These are phyloP conservation scores for Fistulina hepatica DNA, from an alignment of 1,284 basidiomycete genomes.

Conservation along the genomic window DNA sequence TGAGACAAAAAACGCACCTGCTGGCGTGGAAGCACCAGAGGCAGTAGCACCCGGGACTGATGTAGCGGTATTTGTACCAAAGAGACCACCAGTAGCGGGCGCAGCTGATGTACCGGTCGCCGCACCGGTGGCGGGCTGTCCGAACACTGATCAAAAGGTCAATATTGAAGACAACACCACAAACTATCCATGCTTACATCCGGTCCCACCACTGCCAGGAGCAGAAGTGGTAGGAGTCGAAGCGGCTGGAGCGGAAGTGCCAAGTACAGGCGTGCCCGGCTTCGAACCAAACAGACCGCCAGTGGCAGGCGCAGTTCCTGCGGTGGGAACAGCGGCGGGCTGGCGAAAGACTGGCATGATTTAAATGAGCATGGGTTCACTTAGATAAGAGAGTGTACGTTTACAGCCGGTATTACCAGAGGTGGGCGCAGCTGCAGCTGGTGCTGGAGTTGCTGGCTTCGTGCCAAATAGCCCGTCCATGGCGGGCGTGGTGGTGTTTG, in stretches of 20 bases:
- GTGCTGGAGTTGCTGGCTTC: no score
- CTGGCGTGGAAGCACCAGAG: slow-evolving; percentile 8
- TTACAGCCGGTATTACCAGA: no score
- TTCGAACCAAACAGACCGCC: slow-evolving; percentile 18
- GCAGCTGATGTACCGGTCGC: no score
- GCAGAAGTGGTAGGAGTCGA: slow-evolving; percentile 10
- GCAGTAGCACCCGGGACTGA: slow-evolving; percentile 6
- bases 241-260: slow-evolving; percentile 13
- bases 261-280: slow-evolving; percentile 10
- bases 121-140: slow-evolving; percentile 4
- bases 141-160: neutral
- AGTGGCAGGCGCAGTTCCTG: slow-evolving; percentile 11
- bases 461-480: no score
- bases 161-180: neutral
- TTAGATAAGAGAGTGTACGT: no score
- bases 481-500: no score
- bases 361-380: no score
- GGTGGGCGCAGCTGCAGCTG: no score
- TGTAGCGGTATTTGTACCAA: slow-evolving; percentile 21
- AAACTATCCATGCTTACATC: slow-evolving; percentile 5
- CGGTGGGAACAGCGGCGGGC: slow-evolving; percentile 1
- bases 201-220: slow-evolving; percentile 8
- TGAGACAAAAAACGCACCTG: slow-evolving; percentile 11
- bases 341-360: no score
- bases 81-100: slow-evolving; percentile 14